Evolutionary conservation across 495 filamentous ascomycete genomes (phyloP), one percentile per base, ranked within the genome.

Genomic region (Pyronema domesticum): DNA sequence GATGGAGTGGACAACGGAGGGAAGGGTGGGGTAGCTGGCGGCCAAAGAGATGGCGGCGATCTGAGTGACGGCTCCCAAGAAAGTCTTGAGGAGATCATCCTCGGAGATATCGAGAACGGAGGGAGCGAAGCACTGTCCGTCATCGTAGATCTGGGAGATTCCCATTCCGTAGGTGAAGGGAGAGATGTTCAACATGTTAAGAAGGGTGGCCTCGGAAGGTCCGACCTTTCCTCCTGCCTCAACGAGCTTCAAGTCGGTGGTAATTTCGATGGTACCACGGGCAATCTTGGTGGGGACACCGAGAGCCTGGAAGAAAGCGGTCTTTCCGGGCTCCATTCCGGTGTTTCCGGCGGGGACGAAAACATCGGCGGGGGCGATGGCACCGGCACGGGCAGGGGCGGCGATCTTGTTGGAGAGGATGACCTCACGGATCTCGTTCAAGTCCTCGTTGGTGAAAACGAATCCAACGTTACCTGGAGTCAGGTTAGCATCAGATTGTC

Each of bases 251-350:
- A 99, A 76, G 67, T 99, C 91, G 65, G 82, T 80, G 53, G 88
- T 94, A 71, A 99, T 99, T 89, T 99, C 91, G 71, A 99, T 96
- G 76, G 91, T 99, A 88, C 91, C 91, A 94, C 91, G 93, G 67
- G 91, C 91, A 74, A 99, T 99, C 85, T 99, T 99, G 77, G 91
- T 99, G 69, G 91, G 91, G 72, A 99, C 86, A 85, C 91, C 91
- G 71, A 99, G 93, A 68, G 91, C 91, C 80, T 99, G 91, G 87
- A 99, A 99, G 88, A 99, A 99, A 64, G 91, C 95, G 64, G 91
- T 99, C 83, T 99, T 99, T 74, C 91, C 91, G 69, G 91, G 91
- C 73, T 99, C 91, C 91, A 99, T 99, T 76, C 91, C 91, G 60
- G 93, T 99, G 80, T 94, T 98, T 73, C 91, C 89, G 58, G 86